A percentile compares a stretch with the other conserved stretches of the same genome.
phyloP scores from a whole-genome alignment of 164 flowering plant species.

The Euptelea pleiosperma region DNA sequence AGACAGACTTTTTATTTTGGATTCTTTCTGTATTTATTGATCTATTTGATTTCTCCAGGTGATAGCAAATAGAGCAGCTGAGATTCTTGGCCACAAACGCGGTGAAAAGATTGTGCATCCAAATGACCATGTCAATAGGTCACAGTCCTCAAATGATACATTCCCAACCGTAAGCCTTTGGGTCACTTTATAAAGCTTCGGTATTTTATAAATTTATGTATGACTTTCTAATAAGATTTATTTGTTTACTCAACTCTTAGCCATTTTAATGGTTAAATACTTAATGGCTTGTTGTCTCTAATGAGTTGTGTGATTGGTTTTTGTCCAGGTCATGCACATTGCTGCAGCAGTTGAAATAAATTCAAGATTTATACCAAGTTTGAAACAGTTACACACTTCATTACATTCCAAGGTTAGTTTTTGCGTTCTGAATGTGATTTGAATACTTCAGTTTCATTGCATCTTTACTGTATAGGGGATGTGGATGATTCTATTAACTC shows the following conservation, averaged over 20 bases:
- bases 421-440: too few relatives aligned
- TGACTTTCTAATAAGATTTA: neutral
- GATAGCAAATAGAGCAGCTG: conserved; percentile 97
- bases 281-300: neutral
- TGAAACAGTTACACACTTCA: conserved; percentile 69
- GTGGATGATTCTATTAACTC: too few relatives aligned
- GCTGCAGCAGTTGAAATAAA: conserved; percentile 89
- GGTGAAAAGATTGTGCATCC: conserved; percentile 97
- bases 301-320: conserved; percentile 7
- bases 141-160: conserved; percentile 98
- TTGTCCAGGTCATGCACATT: conserved; percentile 91
- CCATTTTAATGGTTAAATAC: too few relatives aligned
- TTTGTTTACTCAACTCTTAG: too few relatives aligned
- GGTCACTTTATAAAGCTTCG: neutral
- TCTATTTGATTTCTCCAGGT: conserved; percentile 45
- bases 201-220: neutral
- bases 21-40: neutral
- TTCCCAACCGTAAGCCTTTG: conserved; percentile 84
- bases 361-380: conserved; percentile 69
- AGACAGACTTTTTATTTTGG: too few relatives aligned
- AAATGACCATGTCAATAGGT: conserved; percentile 94
- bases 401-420: conserved; percentile 68
- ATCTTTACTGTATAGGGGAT: too few relatives aligned
- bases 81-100: conserved; percentile 94
- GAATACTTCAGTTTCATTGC: too few relatives aligned